Percentiles rank a stretch among this genome's conserved stretches.
Evolutionary conservation across 768 basidiomycete species (phyloP).

Genomic region (Holtermannia corniformis): DNA sequence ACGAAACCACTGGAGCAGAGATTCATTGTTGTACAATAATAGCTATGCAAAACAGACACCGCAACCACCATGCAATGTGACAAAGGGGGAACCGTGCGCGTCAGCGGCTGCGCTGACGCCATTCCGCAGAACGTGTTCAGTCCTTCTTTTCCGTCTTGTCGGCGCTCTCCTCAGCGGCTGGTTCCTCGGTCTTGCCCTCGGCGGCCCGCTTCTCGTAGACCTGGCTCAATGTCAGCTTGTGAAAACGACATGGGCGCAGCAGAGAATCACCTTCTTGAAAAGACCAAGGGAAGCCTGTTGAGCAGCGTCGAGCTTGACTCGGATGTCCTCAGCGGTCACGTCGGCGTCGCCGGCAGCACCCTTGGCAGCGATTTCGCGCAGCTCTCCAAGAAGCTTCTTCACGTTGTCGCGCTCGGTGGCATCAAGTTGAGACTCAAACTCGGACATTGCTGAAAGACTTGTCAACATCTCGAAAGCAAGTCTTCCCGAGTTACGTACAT

Average conservation of each 20-base stretch:
- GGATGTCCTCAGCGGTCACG: constrained; percentile 75
- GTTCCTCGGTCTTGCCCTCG: constrained; percentile 47
- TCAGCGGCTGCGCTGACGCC: too few relatives aligned
- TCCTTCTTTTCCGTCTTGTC: constrained; percentile 68
- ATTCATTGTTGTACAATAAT: too few relatives aligned
- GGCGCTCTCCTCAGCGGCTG: constrained; percentile 42
- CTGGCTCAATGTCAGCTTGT: constrained; percentile 25
- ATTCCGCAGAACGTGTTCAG: constrained; percentile 47
- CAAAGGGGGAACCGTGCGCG: too few relatives aligned
- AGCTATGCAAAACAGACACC: too few relatives aligned
- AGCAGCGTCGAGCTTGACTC: constrained; percentile 84
- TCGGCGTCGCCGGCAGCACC: constrained; percentile 76
- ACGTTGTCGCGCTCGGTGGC: constrained; percentile 90
- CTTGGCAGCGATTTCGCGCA: constrained; percentile 79
- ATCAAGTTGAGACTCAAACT: constrained; percentile 97
- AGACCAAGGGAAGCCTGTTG: constrained; percentile 90
- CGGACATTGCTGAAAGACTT: too few relatives aligned
- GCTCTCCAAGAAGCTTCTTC: constrained; percentile 69
- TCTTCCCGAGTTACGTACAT: too few relatives aligned
- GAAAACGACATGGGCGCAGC: neutral
- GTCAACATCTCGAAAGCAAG: too few relatives aligned
- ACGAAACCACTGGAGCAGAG: too few relatives aligned
- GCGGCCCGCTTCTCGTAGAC: constrained; percentile 86
- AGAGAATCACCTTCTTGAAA: constrained; percentile 70
- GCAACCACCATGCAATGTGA: too few relatives aligned